Base-by-base conservation (phyloP, 2,329 filamentous ascomycete genomes). In the Anthostomella pinea region DNA sequence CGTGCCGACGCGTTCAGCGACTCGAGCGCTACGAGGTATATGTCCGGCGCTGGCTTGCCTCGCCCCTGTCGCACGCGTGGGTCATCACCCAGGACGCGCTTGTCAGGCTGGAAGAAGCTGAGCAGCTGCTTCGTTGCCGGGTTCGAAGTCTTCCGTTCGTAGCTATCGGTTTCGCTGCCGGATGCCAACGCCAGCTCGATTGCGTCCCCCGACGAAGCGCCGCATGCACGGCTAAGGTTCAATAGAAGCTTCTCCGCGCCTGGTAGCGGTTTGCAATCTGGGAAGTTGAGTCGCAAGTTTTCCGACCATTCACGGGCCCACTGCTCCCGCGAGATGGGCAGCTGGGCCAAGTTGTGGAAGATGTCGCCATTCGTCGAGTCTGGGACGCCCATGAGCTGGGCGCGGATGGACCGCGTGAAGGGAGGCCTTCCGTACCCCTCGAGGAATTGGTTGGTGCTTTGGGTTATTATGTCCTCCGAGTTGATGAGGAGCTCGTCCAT, bases 401-500 rank as follows among this genome's bases (percentile, higher is more conserved):
- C 81, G 64, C 85, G 84, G 53, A 87, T 73, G 17, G 69, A 69
- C 77, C 79, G 83, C 1, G 82, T 79, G 3, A 86, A 66, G 6
- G 60, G 43, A 2, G 81, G 81, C 35, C 74, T 74, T 46, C 68
- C 70, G 52, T 81, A 79, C 53, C 78, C 73, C 34, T 63, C 61
- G 6, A 87, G 73, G 23, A 85, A 70, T 13, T 70, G 65, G 58
- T 87, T 85, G 13, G 76, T 81, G 56, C 76, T 72, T 15, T 67
- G 54, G 4, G 79, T 83, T 63, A 85, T 84, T 40, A 80, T 72
- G 57, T 87, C 83, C 63, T 87, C 83, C 18, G 77, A 78, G 61
- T 87, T 75, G 61, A 87, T 81, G 29, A 87, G 69, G 26, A 87
- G 75, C 39, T 83, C 83, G 60, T 87, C 83, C 81, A 86, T 53